Evolutionary conservation across 345 rosid genomes (phyloP).

Genomic region (Erucastrum elatum): DNA sequence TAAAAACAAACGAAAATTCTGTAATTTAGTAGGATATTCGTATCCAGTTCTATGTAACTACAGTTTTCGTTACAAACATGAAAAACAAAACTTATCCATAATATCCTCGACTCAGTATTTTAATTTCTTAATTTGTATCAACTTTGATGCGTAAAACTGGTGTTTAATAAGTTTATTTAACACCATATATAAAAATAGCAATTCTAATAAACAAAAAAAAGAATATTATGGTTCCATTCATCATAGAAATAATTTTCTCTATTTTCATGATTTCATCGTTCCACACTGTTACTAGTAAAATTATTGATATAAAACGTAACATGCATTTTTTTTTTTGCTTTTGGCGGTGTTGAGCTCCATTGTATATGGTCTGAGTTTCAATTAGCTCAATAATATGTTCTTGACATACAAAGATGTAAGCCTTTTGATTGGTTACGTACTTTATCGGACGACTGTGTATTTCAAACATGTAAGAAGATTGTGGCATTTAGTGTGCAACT

Average conservation of each 20-base stretch:
- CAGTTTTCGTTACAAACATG: not conserved
- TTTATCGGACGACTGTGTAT: not conserved
- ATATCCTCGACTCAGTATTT: not conserved
- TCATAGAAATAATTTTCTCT: not conserved
- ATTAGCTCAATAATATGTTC: not conserved
- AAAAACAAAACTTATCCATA: not conserved
- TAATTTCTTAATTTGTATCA: not conserved
- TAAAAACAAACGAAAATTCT: not conserved
- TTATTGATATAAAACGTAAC: not conserved
- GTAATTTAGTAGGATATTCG: not conserved
- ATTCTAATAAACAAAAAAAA: not conserved
- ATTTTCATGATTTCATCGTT: not conserved
- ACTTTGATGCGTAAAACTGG: not conserved
- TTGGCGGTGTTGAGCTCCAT: not conserved
- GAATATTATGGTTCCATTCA: not conserved
- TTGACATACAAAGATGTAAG: not conserved
- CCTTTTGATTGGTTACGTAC: not conserved
- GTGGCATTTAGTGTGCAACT: not conserved
- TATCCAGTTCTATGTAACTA: not conserved
- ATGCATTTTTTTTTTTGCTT: not conserved
- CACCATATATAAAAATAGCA: not conserved
- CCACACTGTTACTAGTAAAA: not conserved
- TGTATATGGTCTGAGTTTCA: not conserved
- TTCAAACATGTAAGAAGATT: conserved; percentile 8
- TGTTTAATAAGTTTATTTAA: not conserved